Percentiles rank a stretch among this genome's conserved stretches.
Evolutionary conservation across 345 rosid genomes (phyloP).

Genomic region (Eucalyptus paniculata): DNA sequence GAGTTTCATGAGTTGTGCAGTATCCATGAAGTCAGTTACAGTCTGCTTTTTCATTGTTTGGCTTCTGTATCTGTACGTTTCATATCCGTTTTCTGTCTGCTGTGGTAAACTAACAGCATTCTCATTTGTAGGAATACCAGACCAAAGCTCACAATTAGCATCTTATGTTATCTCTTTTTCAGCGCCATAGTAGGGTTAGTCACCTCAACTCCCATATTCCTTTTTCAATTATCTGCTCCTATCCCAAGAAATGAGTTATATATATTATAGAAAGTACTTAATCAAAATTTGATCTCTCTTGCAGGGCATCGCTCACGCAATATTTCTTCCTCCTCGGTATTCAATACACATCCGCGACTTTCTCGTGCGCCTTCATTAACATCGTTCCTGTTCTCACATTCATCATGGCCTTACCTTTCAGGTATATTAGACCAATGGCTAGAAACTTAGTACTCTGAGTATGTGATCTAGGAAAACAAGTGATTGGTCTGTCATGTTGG

Average conservation of each 20-base stretch:
- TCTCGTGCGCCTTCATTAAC: slow-evolving; percentile 46
- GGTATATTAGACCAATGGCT: slow-evolving; percentile 14
- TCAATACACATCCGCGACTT: slow-evolving; percentile 58
- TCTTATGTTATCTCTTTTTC: slow-evolving; percentile 42
- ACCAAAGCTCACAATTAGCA: slow-evolving; percentile 33
- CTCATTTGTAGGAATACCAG: slow-evolving; percentile 41
- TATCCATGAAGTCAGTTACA: background rate
- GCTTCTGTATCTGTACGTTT: background rate
- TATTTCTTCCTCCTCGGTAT: slow-evolving; percentile 60
- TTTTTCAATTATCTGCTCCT: background rate
- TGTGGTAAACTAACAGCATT: background rate
- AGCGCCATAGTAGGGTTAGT: slow-evolving; percentile 63
- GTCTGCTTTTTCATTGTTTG: background rate
- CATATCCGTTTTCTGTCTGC: background rate
- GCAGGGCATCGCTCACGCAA: slow-evolving; percentile 64
- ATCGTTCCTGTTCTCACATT: slow-evolving; percentile 58
- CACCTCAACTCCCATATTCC: background rate
- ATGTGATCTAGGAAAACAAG: background rate
- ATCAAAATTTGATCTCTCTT: background rate
- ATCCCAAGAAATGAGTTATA: background rate
- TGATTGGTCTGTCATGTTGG: background rate
- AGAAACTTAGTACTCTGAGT: background rate
- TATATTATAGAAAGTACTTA: background rate
- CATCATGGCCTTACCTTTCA: slow-evolving; percentile 43
- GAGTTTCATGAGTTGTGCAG: background rate